Base-by-base conservation (phyloP, 2,329 filamentous ascomycete genomes). In the Decorospora gaudefroyi region DNA sequence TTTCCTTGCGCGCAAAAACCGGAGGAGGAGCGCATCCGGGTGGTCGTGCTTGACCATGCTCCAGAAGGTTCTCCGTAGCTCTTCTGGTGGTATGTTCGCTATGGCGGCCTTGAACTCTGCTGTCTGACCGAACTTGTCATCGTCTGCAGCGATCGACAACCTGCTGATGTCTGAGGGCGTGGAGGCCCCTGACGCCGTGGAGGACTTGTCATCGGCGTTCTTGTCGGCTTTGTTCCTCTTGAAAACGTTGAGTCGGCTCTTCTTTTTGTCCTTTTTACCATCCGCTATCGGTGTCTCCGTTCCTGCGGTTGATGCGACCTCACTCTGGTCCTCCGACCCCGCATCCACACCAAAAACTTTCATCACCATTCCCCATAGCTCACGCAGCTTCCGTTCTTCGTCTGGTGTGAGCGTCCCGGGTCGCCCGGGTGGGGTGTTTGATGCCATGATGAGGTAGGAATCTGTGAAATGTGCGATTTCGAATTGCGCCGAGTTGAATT, bases 11-110 rank as follows among this genome's bases (percentile, higher is more conserved):
- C 74, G 61, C 55, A 72, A 80, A 68, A 89, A 70, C 34, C 68
- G 56, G 47, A 74, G 57, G 16, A 82, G 84, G 44, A 84, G 81
- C 56, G 86, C 87, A 72, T 99, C 93, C 0, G 93, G 93, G 66
- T 97, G 84, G 65, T 99, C 93, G 62, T 93, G 86, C 76, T 97
- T 99, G 46, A 92, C 82, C 90, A 96, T 95, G 56, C 76, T 81
- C 93, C 93, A 97, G 65, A 97, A 87, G 0, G 90, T 85, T 11
- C 79, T 77, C 38, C 90, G 83, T 54, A 99, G 82, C 29, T 86
- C 79, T 61, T 95, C 89, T 0, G 92, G 88, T 0, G 84, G 80
- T 62, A 87, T 81, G 47, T 81, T 88, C 34, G 86, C 85, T 7
- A 99, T 72, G 0, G 90, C 89, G 27, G 92, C 84, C 57, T 89